phyloP scores from a whole-genome alignment of 2,329 filamentous ascomycete species.

The Geoglossum cookeanum region DNA sequence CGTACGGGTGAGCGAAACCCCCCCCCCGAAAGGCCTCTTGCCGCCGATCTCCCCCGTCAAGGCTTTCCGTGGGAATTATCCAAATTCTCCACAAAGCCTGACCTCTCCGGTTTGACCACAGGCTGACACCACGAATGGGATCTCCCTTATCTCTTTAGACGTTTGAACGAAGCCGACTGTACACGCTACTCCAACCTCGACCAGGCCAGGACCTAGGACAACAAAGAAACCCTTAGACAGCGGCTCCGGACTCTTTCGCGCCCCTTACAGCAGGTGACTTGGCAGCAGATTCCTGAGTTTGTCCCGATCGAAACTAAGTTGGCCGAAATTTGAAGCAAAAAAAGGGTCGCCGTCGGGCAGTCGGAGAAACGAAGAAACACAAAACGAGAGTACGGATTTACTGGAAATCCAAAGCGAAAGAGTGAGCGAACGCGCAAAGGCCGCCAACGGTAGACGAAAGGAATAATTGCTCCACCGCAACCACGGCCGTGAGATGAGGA shows the following conservation, averaged over 20 bases:
- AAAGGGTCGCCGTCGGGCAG: background rate
- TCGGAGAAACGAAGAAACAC: background rate
- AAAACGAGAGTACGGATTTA: constrained; percentile 3
- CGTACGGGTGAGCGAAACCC: background rate
- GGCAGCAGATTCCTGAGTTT: background rate
- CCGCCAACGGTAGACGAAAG: background rate
- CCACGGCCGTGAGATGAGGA: constrained; percentile 1
- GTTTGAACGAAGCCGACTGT: background rate
- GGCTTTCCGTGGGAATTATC: background rate
- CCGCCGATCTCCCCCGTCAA: background rate
- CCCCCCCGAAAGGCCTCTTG: background rate
- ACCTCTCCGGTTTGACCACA: background rate
- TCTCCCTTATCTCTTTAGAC: background rate
- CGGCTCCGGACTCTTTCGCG: background rate
- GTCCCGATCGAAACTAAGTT: background rate
- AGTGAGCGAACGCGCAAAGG: constrained; percentile 1
- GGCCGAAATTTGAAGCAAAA: background rate
- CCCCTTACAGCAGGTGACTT: background rate
- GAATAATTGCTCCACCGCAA: constrained; percentile 1
- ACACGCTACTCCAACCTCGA: background rate
- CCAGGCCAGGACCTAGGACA: background rate
- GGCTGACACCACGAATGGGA: background rate
- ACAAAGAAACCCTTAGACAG: background rate
- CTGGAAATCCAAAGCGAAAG: background rate
- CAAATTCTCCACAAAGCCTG: background rate